A percentile compares a stretch with the other conserved stretches of the same genome.
Conservation (phyloP, 257 asterid genomes). For the Craterostigma plantagineum region DNA sequence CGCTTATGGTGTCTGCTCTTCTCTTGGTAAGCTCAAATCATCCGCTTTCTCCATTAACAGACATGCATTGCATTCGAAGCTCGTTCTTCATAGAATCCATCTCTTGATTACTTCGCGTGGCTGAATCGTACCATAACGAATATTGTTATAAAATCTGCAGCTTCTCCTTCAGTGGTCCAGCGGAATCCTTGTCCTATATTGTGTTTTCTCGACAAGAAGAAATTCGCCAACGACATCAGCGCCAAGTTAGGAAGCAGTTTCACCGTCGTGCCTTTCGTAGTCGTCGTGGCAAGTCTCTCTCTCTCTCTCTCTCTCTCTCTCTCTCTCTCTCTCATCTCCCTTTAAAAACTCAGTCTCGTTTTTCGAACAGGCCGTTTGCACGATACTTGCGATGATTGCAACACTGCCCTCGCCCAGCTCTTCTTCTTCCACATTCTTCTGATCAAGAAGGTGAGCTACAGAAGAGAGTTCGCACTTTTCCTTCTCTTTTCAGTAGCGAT, state of each 20-base stretch:
- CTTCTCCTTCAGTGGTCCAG: constrained; percentile 92
- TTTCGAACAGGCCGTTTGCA: constrained; percentile 60
- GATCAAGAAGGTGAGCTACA: constrained; percentile 50
- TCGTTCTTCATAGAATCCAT: too few species aligned
- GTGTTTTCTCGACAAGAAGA: constrained; percentile 72
- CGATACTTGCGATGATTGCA: constrained; percentile 94
- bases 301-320: background rate
- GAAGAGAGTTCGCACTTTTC: too few species aligned
- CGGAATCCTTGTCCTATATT: constrained; percentile 67
- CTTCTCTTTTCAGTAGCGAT: too few species aligned
- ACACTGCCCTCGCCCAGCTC: constrained; percentile 80
- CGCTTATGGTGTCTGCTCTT: constrained; percentile 90
- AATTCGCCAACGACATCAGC: constrained; percentile 48
- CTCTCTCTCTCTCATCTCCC: too few species aligned
- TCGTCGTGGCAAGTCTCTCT: constrained; percentile 69
- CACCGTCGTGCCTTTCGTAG: constrained; percentile 67
- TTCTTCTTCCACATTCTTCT: constrained; percentile 98
- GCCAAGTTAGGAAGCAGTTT: constrained; percentile 95
- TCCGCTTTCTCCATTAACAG: constrained; percentile 7
- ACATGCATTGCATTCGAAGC: too few species aligned
- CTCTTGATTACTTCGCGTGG: too few species aligned
- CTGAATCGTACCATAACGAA: too few species aligned
- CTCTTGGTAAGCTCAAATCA: constrained; percentile 59
- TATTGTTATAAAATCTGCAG: constrained; percentile 29
- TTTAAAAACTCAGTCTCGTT: background rate